These are phyloP conservation scores for Neurospora sp. DNA, from an alignment of 495 filamentous ascomycete genomes.

Conservation along the genomic window DNA sequence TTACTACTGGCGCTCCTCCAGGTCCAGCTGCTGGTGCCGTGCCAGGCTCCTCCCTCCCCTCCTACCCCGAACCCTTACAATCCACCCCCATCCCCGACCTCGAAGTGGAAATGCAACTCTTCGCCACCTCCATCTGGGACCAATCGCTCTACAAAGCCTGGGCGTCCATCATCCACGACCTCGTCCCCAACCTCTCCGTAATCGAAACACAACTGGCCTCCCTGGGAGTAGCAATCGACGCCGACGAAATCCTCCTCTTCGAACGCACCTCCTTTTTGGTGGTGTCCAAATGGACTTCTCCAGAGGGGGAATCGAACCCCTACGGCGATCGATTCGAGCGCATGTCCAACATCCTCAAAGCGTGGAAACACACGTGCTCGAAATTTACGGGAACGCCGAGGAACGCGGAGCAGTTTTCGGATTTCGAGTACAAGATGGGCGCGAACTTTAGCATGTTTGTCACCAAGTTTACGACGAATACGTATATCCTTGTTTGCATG, in stretches of 20 bases:
- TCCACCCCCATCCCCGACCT: conserved; percentile 21
- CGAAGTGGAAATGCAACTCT: conserved; percentile 58
- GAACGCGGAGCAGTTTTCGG: conserved; percentile 45
- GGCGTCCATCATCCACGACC: conserved; percentile 91
- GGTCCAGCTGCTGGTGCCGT: neutral
- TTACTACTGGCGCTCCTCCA: neutral
- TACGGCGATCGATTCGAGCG: conserved; percentile 88
- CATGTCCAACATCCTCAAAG: conserved; percentile 92
- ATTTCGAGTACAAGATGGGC: conserved; percentile 45
- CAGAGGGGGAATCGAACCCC: conserved; percentile 66
- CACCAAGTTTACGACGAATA: conserved; percentile 88
- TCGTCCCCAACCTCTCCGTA: conserved; percentile 84
- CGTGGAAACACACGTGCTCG: conserved; percentile 71
- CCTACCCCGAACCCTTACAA: neutral
- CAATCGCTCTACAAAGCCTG: conserved; percentile 96
- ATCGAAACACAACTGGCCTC: conserved; percentile 75
- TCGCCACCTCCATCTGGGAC: conserved; percentile 96
- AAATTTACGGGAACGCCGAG: conserved; percentile 41
- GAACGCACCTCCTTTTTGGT: conserved; percentile 94
- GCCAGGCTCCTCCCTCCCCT: conserved; percentile 8
- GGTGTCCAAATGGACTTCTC: conserved; percentile 72
- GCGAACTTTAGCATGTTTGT: conserved; percentile 81
- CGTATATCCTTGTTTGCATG: conserved; percentile 84
- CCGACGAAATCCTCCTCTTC: conserved; percentile 90
- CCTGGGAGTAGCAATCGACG: conserved; percentile 73